Conservation (phyloP, 257 asterid species). For the Solanum pinnatisectum region DNA sequence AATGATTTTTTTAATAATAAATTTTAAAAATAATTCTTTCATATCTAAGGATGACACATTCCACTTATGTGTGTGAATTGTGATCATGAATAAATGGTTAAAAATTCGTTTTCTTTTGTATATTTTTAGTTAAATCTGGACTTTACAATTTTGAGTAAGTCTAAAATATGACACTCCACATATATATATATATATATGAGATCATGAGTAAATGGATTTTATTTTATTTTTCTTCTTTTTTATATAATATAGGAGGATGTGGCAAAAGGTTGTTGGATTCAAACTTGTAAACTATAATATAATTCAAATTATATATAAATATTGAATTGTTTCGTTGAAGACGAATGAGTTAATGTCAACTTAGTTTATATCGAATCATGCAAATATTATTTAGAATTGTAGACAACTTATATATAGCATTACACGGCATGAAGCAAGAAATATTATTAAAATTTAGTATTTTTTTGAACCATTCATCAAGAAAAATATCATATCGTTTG, state of each 20-base stretch:
- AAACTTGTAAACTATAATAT: background rate
- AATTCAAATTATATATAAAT: background rate
- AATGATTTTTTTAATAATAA: too few relatives aligned
- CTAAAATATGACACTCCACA: background rate
- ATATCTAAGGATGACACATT: background rate
- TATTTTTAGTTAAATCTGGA: background rate
- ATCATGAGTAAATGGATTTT: background rate
- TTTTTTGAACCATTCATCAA: background rate
- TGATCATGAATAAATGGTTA: background rate
- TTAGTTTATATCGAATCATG: background rate
- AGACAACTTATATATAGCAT: background rate
- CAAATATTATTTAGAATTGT: background rate
- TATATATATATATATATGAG: background rate
- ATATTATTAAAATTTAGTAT: too few relatives aligned
- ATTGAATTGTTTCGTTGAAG: background rate
- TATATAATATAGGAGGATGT: background rate
- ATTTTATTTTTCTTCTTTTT: background rate
- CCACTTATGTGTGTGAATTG: too few relatives aligned
- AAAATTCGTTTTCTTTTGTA: background rate
- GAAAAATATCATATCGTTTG: background rate
- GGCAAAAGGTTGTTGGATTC: background rate
- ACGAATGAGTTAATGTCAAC: background rate
- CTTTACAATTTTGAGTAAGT: background rate
- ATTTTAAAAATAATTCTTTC: background rate
- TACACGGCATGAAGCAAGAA: background rate